Conservation (phyloP, 805 yeast species). For the Ogataea angusta region DNA sequence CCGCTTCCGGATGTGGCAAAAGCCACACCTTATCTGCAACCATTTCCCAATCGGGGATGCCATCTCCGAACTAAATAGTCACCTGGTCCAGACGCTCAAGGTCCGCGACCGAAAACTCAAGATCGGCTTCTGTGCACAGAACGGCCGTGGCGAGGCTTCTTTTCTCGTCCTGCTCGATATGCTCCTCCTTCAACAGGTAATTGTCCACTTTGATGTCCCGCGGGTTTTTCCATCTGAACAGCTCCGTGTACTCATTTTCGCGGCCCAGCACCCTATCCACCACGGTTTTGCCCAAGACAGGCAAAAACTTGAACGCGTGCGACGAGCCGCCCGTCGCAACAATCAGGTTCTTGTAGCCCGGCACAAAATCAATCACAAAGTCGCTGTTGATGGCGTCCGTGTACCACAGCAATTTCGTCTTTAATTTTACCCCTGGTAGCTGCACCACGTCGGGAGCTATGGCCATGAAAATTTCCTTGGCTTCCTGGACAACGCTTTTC, state of each 20-base stretch:
- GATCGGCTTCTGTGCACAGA: background rate
- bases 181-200: background rate
- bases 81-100: background rate
- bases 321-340: conserved; percentile 25
- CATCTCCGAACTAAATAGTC: background rate
- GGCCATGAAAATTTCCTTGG: conserved; percentile 14
- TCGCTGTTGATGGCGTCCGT: conserved; percentile 25
- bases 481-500: conserved; percentile 15
- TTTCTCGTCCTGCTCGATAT: background rate
- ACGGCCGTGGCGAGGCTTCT: background rate
- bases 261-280: conserved; percentile 9
- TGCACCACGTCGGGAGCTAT: conserved; percentile 19
- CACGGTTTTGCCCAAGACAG: conserved; percentile 21
- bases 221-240: conserved; percentile 6
- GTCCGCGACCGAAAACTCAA: background rate
- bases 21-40: background rate
- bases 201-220: background rate
- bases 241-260: conserved; percentile 13
- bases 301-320: conserved; percentile 19
- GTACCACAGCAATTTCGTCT: conserved; percentile 17
- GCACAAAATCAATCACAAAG: conserved; percentile 26
- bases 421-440: conserved; percentile 7
- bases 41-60: background rate
- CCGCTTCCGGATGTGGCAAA: background rate
- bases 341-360: conserved; percentile 16